Percentiles rank a stretch among this genome's conserved stretches.
These are phyloP conservation scores for Turnera subulata DNA, from an alignment of 345 rosid genomes.

Conservation along the genomic window DNA sequence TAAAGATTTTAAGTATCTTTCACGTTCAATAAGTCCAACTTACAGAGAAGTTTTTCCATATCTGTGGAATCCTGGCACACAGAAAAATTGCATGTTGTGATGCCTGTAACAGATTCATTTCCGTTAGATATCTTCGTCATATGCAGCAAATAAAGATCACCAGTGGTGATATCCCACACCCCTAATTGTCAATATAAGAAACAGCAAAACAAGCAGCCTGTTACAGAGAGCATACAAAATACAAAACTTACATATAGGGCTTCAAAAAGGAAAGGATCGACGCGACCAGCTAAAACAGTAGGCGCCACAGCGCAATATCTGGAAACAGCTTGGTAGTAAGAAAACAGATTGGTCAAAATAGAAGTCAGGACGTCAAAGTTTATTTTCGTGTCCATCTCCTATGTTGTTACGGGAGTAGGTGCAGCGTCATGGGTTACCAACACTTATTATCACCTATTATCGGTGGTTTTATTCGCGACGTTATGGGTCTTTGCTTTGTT, in stretches of 20 bases:
- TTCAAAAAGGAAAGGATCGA: constrained; percentile 79
- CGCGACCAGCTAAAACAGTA: constrained; percentile 72
- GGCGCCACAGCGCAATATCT: constrained; percentile 90
- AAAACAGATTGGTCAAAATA: constrained; percentile 6
- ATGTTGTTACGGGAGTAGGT: too few species aligned
- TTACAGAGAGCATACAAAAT: background rate
- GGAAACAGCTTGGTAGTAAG: constrained; percentile 32
- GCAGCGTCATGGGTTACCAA: too few species aligned
- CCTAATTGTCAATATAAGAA: background rate
- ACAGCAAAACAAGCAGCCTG: too few species aligned
- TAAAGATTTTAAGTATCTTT: background rate
- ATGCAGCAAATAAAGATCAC: background rate
- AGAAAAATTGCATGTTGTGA: constrained; percentile 94
- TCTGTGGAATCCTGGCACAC: constrained; percentile 89
- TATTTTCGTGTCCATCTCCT: too few species aligned
- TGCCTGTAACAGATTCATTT: constrained; percentile 48
- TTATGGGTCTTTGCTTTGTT: too few species aligned
- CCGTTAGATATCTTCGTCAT: background rate
- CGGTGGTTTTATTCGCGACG: too few species aligned
- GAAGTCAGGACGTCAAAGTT: background rate
- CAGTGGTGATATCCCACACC: background rate
- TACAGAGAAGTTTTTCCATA: constrained; percentile 80
- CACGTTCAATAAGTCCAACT: constrained; percentile 21
- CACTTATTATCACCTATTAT: too few species aligned
- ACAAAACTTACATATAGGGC: constrained; percentile 73